Evolutionary conservation across 2,329 filamentous ascomycete species (phyloP), one percentile per base, ranked within the genome.

Genomic region (Nemania sp.): DNA sequence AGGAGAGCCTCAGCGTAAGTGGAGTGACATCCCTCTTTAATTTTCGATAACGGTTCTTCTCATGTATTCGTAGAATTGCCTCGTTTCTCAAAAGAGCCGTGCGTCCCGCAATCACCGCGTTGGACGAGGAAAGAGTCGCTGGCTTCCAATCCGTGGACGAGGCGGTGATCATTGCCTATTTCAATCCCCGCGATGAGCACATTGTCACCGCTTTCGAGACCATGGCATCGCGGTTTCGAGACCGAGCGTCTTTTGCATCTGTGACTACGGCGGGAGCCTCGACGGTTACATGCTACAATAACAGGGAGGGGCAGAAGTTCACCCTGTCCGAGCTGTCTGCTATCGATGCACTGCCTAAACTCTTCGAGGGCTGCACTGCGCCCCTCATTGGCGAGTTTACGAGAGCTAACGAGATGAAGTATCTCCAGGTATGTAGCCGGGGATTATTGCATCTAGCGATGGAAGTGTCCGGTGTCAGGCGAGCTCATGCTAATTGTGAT

Each of bases 311-410:
- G 11, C 67, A 76, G 46, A 71, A 76, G 40, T 71, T 74, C 56
- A 65, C 69, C 5, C 59, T 73, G 0, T 63, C 72, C 0, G 76
- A 78, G 15, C 57, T 79, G 5, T 64, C 69, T 1, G 64, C 64
- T 1, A 67, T 76, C 2, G 67, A 69, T 6, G 69, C 75, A 0
- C 60, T 82, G 3, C 69, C 77, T n/a, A 67, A 62, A 0, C 75
- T 81, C 17, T 55, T 82, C 4, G 69, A 73, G 29, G 66, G 59
- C 3, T 81, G 79, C 51, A 69, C 77, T 0, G 65, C 67, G 3
- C 76, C 78, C 0, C 54, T 79, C 17, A 77, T 83, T 7, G 77
- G 75, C 0, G 77, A 80, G 55, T 72, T 83, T 54, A 80, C 77
- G 1, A 71, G 80, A 29, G 71, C 76, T 18, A 82, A 76, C 42